Evolutionary conservation across 2,329 filamentous ascomycete genomes (phyloP).

Genomic region (Verticillium longisporum): DNA sequence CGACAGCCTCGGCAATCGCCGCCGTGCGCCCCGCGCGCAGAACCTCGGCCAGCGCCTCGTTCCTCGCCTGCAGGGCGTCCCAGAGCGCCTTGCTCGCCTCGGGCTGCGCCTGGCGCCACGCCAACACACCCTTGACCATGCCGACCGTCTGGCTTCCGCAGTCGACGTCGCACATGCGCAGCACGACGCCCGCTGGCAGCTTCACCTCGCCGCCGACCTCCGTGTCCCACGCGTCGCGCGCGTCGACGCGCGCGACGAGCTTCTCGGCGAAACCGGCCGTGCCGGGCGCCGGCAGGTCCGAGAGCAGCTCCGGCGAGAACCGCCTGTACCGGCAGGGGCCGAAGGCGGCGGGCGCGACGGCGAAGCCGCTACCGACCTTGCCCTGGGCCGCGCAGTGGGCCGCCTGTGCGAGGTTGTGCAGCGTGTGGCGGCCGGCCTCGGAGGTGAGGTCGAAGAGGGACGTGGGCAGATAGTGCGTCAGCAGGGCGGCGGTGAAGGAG

Average conservation of each 20-base stretch:
- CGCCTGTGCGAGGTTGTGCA: conserved; percentile 92
- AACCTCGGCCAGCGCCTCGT: conserved; percentile 62
- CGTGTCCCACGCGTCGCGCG: conserved; percentile 65
- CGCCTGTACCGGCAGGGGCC: conserved; percentile 85
- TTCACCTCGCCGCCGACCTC: conserved; percentile 65
- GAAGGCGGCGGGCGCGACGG: conserved; percentile 88
- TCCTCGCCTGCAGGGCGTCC: conserved; percentile 65
- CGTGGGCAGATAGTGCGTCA: conserved; percentile 65
- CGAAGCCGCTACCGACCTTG: conserved; percentile 93
- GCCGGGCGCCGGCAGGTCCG: conserved; percentile 59
- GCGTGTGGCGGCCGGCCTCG: conserved; percentile 45
- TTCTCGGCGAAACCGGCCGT: conserved; percentile 57
- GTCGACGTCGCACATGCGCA: conserved; percentile 94
- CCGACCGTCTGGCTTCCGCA: conserved; percentile 88
- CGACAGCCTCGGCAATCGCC: conserved; percentile 40
- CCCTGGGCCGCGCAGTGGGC: conserved; percentile 94
- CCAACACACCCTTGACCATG: conserved; percentile 89
- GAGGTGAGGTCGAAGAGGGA: conserved; percentile 50
- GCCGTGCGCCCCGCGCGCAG: conserved; percentile 44
- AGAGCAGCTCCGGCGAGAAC: conserved; percentile 77
- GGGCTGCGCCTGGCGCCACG: conserved; percentile 64
- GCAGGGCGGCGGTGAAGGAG: conserved; percentile 68
- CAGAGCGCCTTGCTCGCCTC: conserved; percentile 65
- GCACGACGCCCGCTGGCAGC: conserved; percentile 65
- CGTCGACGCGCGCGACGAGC: conserved; percentile 61